Percentiles rank a stretch among this genome's conserved stretches.
phyloP scores from a whole-genome alignment of 2,329 filamentous ascomycete genomes.

The Aureobasidium sp. region DNA sequence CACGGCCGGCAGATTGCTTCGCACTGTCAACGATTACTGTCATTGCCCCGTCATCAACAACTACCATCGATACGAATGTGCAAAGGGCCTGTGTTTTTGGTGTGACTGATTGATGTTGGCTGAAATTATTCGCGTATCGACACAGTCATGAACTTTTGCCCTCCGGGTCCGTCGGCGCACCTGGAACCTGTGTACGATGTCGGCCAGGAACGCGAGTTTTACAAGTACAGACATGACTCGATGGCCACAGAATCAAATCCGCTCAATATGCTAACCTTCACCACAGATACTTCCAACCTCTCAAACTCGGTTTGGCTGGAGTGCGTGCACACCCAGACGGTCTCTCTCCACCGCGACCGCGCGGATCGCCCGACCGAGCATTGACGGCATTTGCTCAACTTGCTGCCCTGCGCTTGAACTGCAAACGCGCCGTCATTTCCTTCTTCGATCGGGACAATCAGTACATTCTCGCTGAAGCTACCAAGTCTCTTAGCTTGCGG shows the following conservation, averaged over 20 bases:
- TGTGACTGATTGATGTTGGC: not conserved
- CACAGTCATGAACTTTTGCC: too few relatives aligned
- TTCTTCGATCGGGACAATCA: slow-evolving; percentile 45
- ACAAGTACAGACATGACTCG: slow-evolving; percentile 21
- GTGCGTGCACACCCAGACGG: slow-evolving; percentile 7
- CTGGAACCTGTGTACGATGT: too few relatives aligned
- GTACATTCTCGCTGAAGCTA: slow-evolving; percentile 49
- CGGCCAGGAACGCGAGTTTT: slow-evolving; percentile 27
- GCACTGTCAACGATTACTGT: too few relatives aligned
- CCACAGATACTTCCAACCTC: slow-evolving; percentile 18
- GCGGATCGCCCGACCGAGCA: slow-evolving; percentile 28
- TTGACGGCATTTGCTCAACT: slow-evolving; percentile 47
- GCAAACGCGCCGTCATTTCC: slow-evolving; percentile 46
- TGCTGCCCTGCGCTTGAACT: slow-evolving; percentile 42
- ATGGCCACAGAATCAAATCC: slow-evolving; percentile 7
- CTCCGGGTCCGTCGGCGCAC: too few relatives aligned
- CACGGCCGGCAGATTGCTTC: too few relatives aligned
- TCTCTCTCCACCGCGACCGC: too few relatives aligned
- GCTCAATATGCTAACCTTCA: not conserved
- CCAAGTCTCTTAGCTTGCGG: slow-evolving; percentile 38
- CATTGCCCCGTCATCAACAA: too few relatives aligned
- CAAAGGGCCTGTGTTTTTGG: too few relatives aligned
- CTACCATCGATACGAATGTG: too few relatives aligned
- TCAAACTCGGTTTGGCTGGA: slow-evolving; percentile 21
- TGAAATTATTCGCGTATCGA: too few relatives aligned